Conservation (phyloP, 2,329 filamentous ascomycete species). For the Anisogramma anomala region DNA sequence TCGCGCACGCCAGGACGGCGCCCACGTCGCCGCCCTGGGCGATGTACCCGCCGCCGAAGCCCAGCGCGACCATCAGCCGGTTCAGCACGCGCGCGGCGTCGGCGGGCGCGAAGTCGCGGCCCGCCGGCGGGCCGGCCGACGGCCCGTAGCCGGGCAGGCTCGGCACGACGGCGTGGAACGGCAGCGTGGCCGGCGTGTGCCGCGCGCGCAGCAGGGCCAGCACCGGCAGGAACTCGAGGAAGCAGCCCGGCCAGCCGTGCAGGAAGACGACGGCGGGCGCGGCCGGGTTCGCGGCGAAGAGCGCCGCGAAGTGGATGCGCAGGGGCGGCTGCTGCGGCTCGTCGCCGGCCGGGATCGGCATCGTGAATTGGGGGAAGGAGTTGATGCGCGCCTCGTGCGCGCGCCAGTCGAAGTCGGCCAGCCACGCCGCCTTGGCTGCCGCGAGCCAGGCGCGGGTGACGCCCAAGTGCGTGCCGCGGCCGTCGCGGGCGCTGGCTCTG, state of each 20-base stretch:
- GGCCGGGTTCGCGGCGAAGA: conserved; percentile 39
- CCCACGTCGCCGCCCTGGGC: conserved; percentile 48
- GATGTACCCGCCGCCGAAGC: conserved; percentile 40
- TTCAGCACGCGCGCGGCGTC: conserved; percentile 35
- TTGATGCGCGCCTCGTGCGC: conserved; percentile 29
- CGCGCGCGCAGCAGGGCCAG: conserved; percentile 33
- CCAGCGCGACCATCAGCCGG: conserved; percentile 39
- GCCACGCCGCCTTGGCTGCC: conserved; percentile 26
- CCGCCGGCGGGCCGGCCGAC: conserved; percentile 34
- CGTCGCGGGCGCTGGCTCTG: neutral
- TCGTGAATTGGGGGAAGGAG: conserved; percentile 36
- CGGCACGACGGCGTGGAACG: conserved; percentile 46
- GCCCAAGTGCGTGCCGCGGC: conserved; percentile 1
- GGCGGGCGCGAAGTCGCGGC: conserved; percentile 29
- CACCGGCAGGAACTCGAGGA: conserved; percentile 44
- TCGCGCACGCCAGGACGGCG: conserved; percentile 28
- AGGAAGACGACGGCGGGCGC: conserved; percentile 39
- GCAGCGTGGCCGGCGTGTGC: conserved; percentile 37
- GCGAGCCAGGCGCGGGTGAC: conserved; percentile 10
- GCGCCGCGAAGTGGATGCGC: conserved; percentile 39
- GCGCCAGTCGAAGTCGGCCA: conserved; percentile 36
- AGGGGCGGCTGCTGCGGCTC: conserved; percentile 22
- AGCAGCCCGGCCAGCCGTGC: conserved; percentile 45
- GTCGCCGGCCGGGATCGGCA: conserved; percentile 27
- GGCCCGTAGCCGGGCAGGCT: conserved; percentile 42